Base-by-base conservation (phyloP, 73 alveolate genomes). In the Stentor coeruleus region DNA sequence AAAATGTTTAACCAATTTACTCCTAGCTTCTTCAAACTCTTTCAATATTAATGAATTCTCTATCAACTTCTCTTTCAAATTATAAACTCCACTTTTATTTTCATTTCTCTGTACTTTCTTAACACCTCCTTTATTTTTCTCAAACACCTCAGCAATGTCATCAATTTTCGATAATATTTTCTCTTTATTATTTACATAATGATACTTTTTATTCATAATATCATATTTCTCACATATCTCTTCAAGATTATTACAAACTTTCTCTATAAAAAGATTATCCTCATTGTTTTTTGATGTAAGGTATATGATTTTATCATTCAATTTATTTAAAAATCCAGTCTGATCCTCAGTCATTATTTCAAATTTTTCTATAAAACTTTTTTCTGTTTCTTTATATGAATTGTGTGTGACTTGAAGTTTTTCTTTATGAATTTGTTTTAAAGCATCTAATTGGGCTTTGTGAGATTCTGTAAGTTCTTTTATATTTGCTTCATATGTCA, bases 11-110 rank as follows among this genome's bases (percentile, higher is more conserved):
- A 49, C 66, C 20, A 49, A 49, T 20, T 49, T 49, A 20, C 28
- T 49, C 66, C 66, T 49, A 20, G 66, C 66, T 49, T 49, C 66
- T 49, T 49, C 66, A 20, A 49, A 49, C 66, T 49, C 66, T 49
- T 49, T 49, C 66, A 6, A 11, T 20, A 49, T 20, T 20, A 11
- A 6, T 11, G 6, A 20, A 49, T 20, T 49, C 20, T 49, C 28
- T 11, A 49, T 11, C 28, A 49, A 20, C 20, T 49, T 49, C 20
- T 49, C 66, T 20, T 49, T 49, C 20, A 49, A 49, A 49, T 11
- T 20, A 11, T 49, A 6, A 6, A 49, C 28, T 11, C 20, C 28
- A 11, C 20, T 49, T 20, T 49, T 49, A 6, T 11, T 20, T 11
- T 49, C 66, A 49, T 6, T 20, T 49, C 20, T 49, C 6, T 6